Percentiles rank a stretch among this genome's conserved stretches.
Evolutionary conservation across 331 rosid species (phyloP).

Genomic region (Saraca asoca): DNA sequence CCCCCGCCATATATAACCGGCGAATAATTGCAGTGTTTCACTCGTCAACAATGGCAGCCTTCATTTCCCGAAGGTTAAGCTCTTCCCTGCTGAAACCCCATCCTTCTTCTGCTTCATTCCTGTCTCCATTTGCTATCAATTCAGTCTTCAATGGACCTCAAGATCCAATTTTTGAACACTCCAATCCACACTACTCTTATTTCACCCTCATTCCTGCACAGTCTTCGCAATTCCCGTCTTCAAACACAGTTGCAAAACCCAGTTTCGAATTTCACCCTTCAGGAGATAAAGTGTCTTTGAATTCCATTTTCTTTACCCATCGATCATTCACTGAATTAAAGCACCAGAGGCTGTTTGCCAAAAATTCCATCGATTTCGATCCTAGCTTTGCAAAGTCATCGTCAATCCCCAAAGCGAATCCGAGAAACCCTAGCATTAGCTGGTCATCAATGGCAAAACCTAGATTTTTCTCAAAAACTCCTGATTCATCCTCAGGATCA

Average conservation of each 20-base stretch:
- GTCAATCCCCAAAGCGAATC: neutral
- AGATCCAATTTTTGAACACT: constrained; percentile 29
- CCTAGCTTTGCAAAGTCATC: neutral
- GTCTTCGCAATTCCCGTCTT: neutral
- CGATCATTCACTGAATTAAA: constrained; percentile 11
- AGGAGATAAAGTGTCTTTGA: neutral
- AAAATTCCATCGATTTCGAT: neutral
- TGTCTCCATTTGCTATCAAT: neutral
- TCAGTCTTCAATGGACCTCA: neutral
- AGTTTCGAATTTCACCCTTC: neutral
- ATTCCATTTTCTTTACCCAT: neutral
- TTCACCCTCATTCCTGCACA: neutral
- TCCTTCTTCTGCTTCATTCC: neutral
- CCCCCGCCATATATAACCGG: neutral
- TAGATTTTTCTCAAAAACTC: constrained; percentile 48
- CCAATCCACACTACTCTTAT: neutral
- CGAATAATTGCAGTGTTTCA: neutral
- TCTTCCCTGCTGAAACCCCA: constrained; percentile 27
- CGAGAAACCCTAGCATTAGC: neutral
- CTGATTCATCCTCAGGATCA: constrained; percentile 41
- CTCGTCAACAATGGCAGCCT: constrained; percentile 33
- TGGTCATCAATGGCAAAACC: constrained; percentile 13
- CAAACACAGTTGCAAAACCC: constrained; percentile 14
- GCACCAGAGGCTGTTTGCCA: neutral
- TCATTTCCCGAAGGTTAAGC: constrained; percentile 39